A percentile compares a stretch with the other conserved stretches of the same genome.
Conservation (phyloP, 768 basidiomycete species). For the Amanita muscaria region DNA sequence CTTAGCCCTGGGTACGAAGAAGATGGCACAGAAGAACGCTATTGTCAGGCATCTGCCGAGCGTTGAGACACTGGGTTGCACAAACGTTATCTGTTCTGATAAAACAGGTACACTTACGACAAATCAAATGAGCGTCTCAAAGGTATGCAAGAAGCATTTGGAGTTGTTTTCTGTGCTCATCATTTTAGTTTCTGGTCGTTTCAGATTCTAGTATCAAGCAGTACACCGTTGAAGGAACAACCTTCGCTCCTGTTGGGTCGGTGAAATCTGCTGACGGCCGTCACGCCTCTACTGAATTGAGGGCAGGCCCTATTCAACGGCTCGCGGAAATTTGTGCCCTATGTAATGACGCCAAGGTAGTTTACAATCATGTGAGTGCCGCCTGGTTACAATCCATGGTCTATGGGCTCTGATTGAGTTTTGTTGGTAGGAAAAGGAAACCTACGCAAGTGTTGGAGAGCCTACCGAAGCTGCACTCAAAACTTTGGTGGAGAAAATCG, state of each 20-base stretch:
- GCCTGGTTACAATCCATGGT: neutral
- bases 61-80: constrained; percentile 96
- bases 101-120: constrained; percentile 97
- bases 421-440: constrained; percentile 77
- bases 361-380: constrained; percentile 62
- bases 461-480: constrained; percentile 96
- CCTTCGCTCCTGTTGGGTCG: constrained; percentile 79
- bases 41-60: constrained; percentile 95
- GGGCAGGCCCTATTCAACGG: constrained; percentile 65
- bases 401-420: too few species aligned
- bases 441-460: constrained; percentile 84
- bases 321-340: constrained; percentile 88
- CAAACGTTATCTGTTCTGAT: constrained; percentile 97
- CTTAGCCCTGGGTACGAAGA: constrained; percentile 92
- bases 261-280: constrained; percentile 63
- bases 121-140: constrained; percentile 94
- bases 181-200: constrained; percentile 71
- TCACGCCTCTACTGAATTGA: constrained; percentile 44
- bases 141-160: constrained; percentile 33
- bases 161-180: neutral
- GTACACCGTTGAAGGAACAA: constrained; percentile 84
- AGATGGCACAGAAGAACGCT: constrained; percentile 98
- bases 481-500: constrained; percentile 92
- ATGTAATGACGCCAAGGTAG: constrained; percentile 90
- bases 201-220: constrained; percentile 46